phyloP scores from a whole-genome alignment of 768 basidiomycete genomes.

The Podaxis sp. region DNA sequence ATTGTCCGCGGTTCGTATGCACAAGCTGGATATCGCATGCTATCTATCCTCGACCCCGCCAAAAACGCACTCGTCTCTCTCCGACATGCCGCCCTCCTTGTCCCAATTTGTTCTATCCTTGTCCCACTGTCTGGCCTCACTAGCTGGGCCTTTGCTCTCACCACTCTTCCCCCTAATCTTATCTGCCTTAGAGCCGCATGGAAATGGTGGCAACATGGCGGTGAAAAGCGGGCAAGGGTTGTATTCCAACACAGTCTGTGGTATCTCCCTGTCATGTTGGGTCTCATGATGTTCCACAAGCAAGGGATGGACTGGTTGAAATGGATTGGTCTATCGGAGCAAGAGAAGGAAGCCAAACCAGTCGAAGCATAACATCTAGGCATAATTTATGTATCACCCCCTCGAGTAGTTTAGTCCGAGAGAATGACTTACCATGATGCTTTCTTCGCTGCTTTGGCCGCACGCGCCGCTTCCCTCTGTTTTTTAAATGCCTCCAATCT shows the following conservation, averaged over 20 bases:
- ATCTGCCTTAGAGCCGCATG: conserved; percentile 69
- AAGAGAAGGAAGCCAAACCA: conserved; percentile 20
- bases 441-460: conserved; percentile 10
- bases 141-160: conserved; percentile 85
- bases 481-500: conserved; percentile 58
- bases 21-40: conserved; percentile 91
- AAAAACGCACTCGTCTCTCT: conserved; percentile 86
- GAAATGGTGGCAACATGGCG: conserved; percentile 69
- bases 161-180: conserved; percentile 73
- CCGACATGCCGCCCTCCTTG: conserved; percentile 74
- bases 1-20: conserved; percentile 87
- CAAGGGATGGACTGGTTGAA: conserved; percentile 76
- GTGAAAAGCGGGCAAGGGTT: conserved; percentile 74
- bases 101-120: conserved; percentile 77
- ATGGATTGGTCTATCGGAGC: conserved; percentile 50
- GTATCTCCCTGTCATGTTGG: conserved; percentile 88
- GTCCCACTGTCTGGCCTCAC: conserved; percentile 90
- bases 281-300: conserved; percentile 95
- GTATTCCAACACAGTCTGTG: conserved; percentile 84
- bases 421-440: conserved; percentile 6
- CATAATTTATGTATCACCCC: conserved; percentile 1
- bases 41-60: conserved; percentile 72
- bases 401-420: background rate
- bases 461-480: conserved; percentile 32
- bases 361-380: conserved; percentile 9